phyloP scores from a whole-genome alignment of 148 eudicot species.

The Chenopodium quinoa region DNA sequence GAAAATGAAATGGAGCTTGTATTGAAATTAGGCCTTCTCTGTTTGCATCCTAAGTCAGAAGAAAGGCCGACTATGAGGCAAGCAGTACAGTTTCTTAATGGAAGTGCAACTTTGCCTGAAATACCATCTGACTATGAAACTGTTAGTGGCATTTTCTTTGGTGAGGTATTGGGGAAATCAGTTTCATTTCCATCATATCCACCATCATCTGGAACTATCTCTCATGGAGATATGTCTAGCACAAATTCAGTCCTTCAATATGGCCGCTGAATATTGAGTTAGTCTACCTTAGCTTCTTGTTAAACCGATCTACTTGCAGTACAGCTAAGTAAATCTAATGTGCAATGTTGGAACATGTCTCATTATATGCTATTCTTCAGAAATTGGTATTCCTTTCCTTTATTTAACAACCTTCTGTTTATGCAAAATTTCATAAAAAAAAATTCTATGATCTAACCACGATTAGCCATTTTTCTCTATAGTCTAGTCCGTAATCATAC shows the following conservation, averaged over 20 bases:
- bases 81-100: slow-evolving; percentile 21
- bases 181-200: slow-evolving; percentile 1
- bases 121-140: slow-evolving; percentile 17
- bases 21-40: slow-evolving; percentile 33
- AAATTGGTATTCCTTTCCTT: not conserved
- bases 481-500: not conserved
- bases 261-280: slow-evolving; percentile 14
- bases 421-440: not conserved
- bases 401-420: not conserved
- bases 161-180: not conserved
- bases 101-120: slow-evolving; percentile 16
- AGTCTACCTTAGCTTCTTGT: not conserved
- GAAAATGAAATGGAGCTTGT: slow-evolving; percentile 30
- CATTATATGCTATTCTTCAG: not conserved
- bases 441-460: too few relatives aligned
- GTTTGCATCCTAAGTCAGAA: slow-evolving; percentile 29
- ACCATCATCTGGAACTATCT: not conserved
- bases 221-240: not conserved
- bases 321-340: not conserved
- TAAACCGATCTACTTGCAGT: too few relatives aligned
- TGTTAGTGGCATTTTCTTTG: not conserved
- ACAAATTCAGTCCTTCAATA: slow-evolving; percentile 13
- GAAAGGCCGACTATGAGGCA: slow-evolving; percentile 38
- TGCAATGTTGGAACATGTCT: not conserved
- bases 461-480: not conserved